Evolutionary conservation across 2,329 filamentous ascomycete genomes (phyloP), one percentile per base, ranked within the genome.

Genomic region (Leptosphaerulina australis): DNA sequence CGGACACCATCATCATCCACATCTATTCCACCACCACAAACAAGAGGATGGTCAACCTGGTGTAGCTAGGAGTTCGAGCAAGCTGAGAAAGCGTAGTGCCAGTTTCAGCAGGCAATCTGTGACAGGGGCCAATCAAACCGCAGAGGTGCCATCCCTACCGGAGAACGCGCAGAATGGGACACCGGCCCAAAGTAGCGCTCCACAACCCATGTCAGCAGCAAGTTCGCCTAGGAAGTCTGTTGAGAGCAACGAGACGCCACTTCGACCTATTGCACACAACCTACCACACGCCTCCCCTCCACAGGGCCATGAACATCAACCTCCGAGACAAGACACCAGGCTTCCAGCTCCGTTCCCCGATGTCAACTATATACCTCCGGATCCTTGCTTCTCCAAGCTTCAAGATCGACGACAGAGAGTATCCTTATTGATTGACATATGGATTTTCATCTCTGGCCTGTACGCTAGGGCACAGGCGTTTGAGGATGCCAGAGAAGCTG

Each of bases 371-470:
- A 62, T 72, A 5, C 53, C 67, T 15, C 67, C 74, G 9, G 66
- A 79, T 22, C 79, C 81, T 30, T 76, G 76, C 43, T 82, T 83
- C 49, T 74, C 80, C 2, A 70, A 74, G 15, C 55, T 77, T 7
- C 78, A 83, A 53, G 77, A 79, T 39, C 78, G 82, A 41, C 80
- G 79, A 44, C 81, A 84, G 50, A 81, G 79, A 12, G 74, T 84
- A 10, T 77, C 78, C 4, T 67, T 86, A 9, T 73, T 99, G 12
- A 78, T 91, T 15, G 88, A 87, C 58, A 86, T 97, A 24, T 99
- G 94, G 94, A 79, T 97, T 7, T 88, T 94, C 68, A 91, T 97
- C 54, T 88, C 91, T 2, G 88, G 88, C 0, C 86, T 97, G 58
- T 99, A 97, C 68, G 84, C 91, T 21, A 84, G 91, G 44, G 90